Base-by-base conservation (phyloP, 139 green algal genomes). In the Chlamydomonas incerta region DNA sequence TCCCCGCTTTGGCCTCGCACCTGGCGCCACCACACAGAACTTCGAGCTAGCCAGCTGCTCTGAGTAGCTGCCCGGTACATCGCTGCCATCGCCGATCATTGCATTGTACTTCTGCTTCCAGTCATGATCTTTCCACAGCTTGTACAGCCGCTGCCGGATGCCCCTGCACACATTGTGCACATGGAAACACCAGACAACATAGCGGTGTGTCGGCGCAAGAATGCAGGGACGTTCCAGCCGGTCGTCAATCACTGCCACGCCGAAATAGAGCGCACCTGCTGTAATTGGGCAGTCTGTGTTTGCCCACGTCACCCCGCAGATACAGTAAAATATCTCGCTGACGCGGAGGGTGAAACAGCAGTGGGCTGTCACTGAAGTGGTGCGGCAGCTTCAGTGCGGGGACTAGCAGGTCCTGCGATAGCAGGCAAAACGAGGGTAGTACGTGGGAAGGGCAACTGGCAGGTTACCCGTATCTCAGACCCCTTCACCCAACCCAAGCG, bases 361-460 rank as follows among this genome's bases (percentile, higher is more conserved):
- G 80, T 14, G 90, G 82, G 0, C 79, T 89, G 29, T 72, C 13
- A 6, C 73, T 15, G 73, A 85, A 89, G 50, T 86, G 80, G 33
- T 37, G 37, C 0, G 92, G 92, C 20, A 74, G 62, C 72, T 91
- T 90, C 74, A 92, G 91, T 0, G 82, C 81, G 11, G 92, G 92
- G 0, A 95, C 71, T 0, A 95, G 86, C 58, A 95, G 70, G 81
- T 95, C 88, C 85, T 93, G 87, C n/a, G 26, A 18, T 8, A 50
- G 5, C 41, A 50, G 41, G 41, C 8, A 50, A 50, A 50, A 8
- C 41, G 46, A 77, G 65, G 58, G 70, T 31, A 50, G 72, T n/a
- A n/a, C n/a, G n/a, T n/a, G n/a, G n/a, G n/a, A n/a, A n/a, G n/a
- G n/a, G n/a, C n/a, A n/a, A n/a, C n/a, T n/a, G n/a, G n/a, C n/a